Base-by-base conservation (phyloP, 2,329 filamentous ascomycete genomes). In the Rugonectria rugulosa region DNA sequence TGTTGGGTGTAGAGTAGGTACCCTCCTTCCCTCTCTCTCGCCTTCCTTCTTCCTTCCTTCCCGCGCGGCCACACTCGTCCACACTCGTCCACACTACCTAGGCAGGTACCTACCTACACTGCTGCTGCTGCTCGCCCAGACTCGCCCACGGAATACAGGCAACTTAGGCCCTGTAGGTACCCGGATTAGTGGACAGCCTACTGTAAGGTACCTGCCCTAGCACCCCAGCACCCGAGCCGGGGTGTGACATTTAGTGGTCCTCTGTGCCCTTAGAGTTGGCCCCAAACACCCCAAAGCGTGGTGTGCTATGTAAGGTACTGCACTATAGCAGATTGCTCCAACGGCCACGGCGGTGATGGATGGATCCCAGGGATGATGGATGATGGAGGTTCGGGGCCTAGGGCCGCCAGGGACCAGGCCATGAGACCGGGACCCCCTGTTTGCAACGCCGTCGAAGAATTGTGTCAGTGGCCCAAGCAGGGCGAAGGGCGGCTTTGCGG, bases 291-390 rank as follows among this genome's bases (percentile, higher is more conserved):
- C 29, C 29, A 51, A 36, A 38, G 23, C 40, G 40, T 41, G 23
- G 48, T 23, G 36, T 37, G 50, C 44, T 43, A n/a, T n/a, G n/a
- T n/a, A n/a, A n/a, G n/a, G n/a, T n/a, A n/a, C n/a, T n/a, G n/a
- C n/a, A n/a, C n/a, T n/a, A n/a, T 49, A 56, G 64, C 61, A 67
- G 63, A 67, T 67, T 68, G 54, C 46, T 40, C 4, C 64, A 68
- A 68, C 65, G 65, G 65, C 63, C 54, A 60, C 65, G 61, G 58
- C 65, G 65, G 65, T 67, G 59, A 55, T 66, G 57, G n/a, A 67
- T 68, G 63, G 61, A 64, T 64, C 60, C 20, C 43, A 31, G 26
- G 44, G 43, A 55, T 31, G 40, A 45, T 45, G 49, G 32, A 57
- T 12, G 37, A 36, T 42, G 43, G 34, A 55, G 41, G 53, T 40